Evolutionary conservation across 768 basidiomycete species (phyloP).

Genomic region (Leucosporidium yakuticum): DNA sequence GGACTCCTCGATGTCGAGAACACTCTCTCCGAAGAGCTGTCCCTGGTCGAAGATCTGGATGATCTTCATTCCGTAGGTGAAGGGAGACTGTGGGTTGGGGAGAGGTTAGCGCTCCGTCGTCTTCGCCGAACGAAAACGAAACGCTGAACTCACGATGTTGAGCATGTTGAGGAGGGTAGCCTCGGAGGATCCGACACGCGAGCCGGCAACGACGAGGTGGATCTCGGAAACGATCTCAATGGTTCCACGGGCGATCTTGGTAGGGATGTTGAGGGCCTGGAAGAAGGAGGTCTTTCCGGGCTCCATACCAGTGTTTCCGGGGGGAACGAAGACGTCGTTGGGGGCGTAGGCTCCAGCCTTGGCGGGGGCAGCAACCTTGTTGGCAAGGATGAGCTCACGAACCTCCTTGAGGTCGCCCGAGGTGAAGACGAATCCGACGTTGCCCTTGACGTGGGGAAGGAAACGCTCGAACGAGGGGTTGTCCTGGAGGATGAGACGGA

Average conservation of each 20-base stretch:
- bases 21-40: constrained; percentile 78
- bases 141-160: constrained; percentile 57
- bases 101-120: background rate
- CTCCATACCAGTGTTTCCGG: constrained; percentile 99
- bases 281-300: constrained; percentile 99
- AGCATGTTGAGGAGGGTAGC: constrained; percentile 99
- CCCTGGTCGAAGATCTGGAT: constrained; percentile 93
- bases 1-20: constrained; percentile 87
- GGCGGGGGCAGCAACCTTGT: constrained; percentile 97
- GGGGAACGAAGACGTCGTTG: constrained; percentile 83
- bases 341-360: constrained; percentile 96
- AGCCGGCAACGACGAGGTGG: constrained; percentile 85
- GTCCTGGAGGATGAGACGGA: constrained; percentile 83
- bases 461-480: constrained; percentile 92
- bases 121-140: constrained; percentile 7
- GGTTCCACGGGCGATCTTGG: constrained; percentile 99
- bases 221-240: constrained; percentile 98
- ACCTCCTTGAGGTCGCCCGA: constrained; percentile 83
- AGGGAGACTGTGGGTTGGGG: constrained; percentile 49
- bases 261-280: constrained; percentile 98
- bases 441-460: constrained; percentile 90
- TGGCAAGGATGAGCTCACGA: constrained; percentile 84
- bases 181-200: constrained; percentile 93
- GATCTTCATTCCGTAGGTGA: constrained; percentile 99
- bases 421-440: constrained; percentile 99